Evolutionary conservation across 345 rosid genomes (phyloP).

Genomic region (Populus davidiana): DNA sequence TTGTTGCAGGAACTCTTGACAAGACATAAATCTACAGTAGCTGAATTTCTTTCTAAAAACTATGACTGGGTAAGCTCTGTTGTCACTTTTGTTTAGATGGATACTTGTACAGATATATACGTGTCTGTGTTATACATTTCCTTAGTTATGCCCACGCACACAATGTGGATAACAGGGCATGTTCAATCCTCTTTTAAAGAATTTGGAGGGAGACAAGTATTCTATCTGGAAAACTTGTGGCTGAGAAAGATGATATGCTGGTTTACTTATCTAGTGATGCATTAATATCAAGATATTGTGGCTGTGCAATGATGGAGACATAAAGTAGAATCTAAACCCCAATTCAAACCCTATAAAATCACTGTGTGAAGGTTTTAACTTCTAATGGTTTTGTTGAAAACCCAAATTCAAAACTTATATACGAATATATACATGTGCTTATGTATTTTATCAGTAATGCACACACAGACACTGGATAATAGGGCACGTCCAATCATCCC

Average conservation of each 20-base stretch:
- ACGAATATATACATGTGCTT: background rate
- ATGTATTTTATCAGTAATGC: background rate
- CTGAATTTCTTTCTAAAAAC: slow-evolving; percentile 85
- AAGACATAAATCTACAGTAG: slow-evolving; percentile 97
- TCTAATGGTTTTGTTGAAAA: background rate
- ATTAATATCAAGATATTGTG: background rate
- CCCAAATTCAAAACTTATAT: background rate
- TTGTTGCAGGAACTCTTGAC: slow-evolving; percentile 81
- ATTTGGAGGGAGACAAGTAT: background rate
- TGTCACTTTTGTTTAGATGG: background rate
- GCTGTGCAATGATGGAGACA: background rate
- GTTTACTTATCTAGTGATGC: background rate
- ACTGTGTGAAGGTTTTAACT: background rate
- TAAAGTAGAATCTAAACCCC: background rate
- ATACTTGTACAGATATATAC: background rate
- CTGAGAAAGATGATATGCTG: background rate
- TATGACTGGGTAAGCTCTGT: slow-evolving; percentile 80
- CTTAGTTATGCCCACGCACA: background rate
- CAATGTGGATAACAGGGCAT: background rate
- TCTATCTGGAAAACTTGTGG: background rate
- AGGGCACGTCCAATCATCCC: background rate
- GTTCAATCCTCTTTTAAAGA: background rate
- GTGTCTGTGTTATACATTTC: background rate
- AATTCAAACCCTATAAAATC: background rate
- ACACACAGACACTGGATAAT: background rate